Percentiles rank a stretch among this genome's conserved stretches.
phyloP scores from a whole-genome alignment of 345 rosid species.

The Carallia brachiata region DNA sequence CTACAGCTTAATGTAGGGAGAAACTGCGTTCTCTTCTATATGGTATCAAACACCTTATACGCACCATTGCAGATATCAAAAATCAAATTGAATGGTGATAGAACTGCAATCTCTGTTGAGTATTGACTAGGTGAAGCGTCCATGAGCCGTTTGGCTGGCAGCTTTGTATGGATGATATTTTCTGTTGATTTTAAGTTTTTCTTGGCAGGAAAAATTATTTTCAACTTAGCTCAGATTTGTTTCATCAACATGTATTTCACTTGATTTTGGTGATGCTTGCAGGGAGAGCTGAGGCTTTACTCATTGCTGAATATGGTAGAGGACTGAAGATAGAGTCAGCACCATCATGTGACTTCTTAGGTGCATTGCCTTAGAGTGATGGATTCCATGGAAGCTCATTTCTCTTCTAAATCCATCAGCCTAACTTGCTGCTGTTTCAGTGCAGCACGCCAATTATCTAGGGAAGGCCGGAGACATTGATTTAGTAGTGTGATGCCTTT shows the following conservation, averaged over 20 bases:
- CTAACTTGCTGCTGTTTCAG: background rate
- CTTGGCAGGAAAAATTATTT: background rate
- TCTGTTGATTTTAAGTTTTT: background rate
- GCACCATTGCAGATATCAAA: too few species aligned
- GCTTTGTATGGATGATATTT: too few species aligned
- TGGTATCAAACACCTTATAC: too few species aligned
- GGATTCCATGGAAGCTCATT: slow-evolving; percentile 3
- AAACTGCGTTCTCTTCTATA: too few species aligned
- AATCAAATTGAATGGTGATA: too few species aligned
- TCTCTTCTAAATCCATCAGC: too few species aligned
- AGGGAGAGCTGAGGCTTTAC: slow-evolving; percentile 87
- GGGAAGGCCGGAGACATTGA: background rate
- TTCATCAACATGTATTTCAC: background rate
- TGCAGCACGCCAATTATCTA: background rate
- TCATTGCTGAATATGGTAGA: slow-evolving; percentile 80
- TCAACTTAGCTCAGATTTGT: background rate
- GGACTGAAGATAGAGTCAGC: slow-evolving; percentile 42
- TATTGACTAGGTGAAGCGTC: too few species aligned
- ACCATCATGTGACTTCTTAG: slow-evolving; percentile 2
- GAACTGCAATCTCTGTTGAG: too few species aligned
- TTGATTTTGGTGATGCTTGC: slow-evolving; percentile 19
- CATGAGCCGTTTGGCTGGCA: background rate
- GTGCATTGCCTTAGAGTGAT: slow-evolving; percentile 6
- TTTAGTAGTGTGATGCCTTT: background rate
- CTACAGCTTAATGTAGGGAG: too few species aligned